phyloP scores from a whole-genome alignment of 768 basidiomycete species.

The Boletus sp. region DNA sequence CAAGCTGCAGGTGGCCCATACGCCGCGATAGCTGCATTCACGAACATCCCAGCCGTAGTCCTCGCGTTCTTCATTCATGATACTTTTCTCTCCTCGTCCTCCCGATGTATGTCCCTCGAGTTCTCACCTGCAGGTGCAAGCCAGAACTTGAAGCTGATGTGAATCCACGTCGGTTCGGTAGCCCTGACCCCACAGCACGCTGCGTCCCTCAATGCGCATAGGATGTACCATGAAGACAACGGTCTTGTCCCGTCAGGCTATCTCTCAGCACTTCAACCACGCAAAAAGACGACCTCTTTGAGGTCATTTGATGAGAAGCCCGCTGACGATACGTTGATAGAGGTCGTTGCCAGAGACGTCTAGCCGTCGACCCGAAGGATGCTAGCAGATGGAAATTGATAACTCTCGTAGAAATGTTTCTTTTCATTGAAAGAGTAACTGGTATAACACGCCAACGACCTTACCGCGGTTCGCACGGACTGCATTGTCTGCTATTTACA shows the following conservation, averaged over 20 bases:
- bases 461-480: neutral
- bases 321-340: neutral
- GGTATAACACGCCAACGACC: neutral
- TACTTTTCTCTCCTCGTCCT: constrained; percentile 53
- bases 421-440: constrained; percentile 8
- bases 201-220: constrained; percentile 20
- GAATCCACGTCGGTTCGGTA: constrained; percentile 2
- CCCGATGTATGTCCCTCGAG: constrained; percentile 43
- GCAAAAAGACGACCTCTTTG: neutral
- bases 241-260: constrained; percentile 20
- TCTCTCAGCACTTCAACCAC: constrained; percentile 15
- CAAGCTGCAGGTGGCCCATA: constrained; percentile 52
- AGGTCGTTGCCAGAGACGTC: constrained; percentile 1
- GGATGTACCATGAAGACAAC: constrained; percentile 25
- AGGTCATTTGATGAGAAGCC: constrained; percentile 13
- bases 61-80: constrained; percentile 55
- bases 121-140: constrained; percentile 1
- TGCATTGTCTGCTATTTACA: constrained; percentile 6
- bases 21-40: constrained; percentile 59
- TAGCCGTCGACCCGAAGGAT: constrained; percentile 7
- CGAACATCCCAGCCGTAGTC: constrained; percentile 62
- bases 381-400: neutral
- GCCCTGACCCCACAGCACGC: constrained; percentile 24
- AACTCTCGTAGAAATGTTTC: neutral
- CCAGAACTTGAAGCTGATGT: constrained; percentile 7